phyloP scores from a whole-genome alignment of 192 early-diverging fungal genomes.

The Diversispora eburnea region DNA sequence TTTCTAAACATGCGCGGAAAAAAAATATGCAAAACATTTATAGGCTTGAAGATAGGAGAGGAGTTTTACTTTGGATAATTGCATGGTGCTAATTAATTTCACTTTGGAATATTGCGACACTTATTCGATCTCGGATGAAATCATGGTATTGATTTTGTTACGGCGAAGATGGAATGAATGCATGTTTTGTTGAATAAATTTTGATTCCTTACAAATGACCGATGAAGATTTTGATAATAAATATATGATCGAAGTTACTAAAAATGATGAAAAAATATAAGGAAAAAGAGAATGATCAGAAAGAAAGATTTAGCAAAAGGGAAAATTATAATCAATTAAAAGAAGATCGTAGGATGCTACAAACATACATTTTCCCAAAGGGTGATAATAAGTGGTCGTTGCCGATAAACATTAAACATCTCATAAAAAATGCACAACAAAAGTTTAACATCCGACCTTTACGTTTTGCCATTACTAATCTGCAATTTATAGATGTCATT shows the following conservation, averaged over 20 bases:
- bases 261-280: conserved; percentile 54
- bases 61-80: too few relatives aligned
- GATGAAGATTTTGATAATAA: conserved; percentile 71
- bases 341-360: conserved; percentile 71
- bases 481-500: conserved; percentile 44
- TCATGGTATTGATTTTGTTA: too few relatives aligned
- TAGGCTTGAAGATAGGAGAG: too few relatives aligned
- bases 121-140: too few relatives aligned
- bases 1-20: too few relatives aligned
- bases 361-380: conserved; percentile 75
- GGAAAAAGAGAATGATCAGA: conserved; percentile 72
- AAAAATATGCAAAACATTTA: too few relatives aligned
- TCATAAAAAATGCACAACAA: conserved; percentile 89
- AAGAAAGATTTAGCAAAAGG: conserved; percentile 29
- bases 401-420: conserved; percentile 83
- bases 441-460: conserved; percentile 59
- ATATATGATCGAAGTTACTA: conserved; percentile 80
- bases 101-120: too few relatives aligned
- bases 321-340: conserved; percentile 60
- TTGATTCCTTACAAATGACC: conserved; percentile 66
- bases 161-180: conserved; percentile 99
- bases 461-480: conserved; percentile 35
- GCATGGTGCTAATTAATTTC: too few relatives aligned
- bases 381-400: conserved; percentile 78
- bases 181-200: conserved; percentile 73